A percentile compares a stretch with the other conserved stretches of the same genome.
Evolutionary conservation across 2,329 filamentous ascomycete genomes (phyloP).

Genomic region (Dothideomycetidae sp.): DNA sequence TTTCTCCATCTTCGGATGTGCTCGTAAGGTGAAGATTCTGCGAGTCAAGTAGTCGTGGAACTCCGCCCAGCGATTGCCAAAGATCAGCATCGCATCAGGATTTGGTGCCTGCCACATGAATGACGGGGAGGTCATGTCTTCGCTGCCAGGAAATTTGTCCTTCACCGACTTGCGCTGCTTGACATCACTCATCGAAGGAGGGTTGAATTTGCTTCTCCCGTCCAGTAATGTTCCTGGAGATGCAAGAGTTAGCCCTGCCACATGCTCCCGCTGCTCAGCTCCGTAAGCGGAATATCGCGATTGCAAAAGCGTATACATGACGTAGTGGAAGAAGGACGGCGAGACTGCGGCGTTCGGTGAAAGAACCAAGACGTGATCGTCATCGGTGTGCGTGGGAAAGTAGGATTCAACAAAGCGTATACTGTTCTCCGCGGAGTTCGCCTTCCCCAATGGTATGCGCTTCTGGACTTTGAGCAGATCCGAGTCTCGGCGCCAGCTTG

Average conservation of each 20-base stretch:
- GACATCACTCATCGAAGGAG: constrained; percentile 30
- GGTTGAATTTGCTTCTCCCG: constrained; percentile 41
- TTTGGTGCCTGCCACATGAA: constrained; percentile 80
- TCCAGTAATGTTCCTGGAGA: constrained; percentile 52
- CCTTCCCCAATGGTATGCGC: constrained; percentile 47
- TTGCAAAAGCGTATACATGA: constrained; percentile 64
- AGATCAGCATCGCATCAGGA: constrained; percentile 66
- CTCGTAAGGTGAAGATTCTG: constrained; percentile 33
- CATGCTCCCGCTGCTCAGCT: constrained; percentile 34
- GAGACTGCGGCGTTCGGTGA: constrained; percentile 70
- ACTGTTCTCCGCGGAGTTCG: constrained; percentile 56
- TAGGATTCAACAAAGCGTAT: constrained; percentile 73
- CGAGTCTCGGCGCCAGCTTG: constrained; percentile 28
- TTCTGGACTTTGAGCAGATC: constrained; percentile 54
- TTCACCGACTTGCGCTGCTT: constrained; percentile 13
- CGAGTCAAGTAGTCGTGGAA: constrained; percentile 66
- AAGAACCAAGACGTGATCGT: constrained; percentile 69
- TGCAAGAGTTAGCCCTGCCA: constrained; percentile 71
- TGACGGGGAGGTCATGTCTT: constrained; percentile 31
- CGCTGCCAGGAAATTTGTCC: constrained; percentile 9
- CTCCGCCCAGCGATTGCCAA: constrained; percentile 76
- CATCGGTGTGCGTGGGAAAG: constrained; percentile 52
- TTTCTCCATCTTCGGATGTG: constrained; percentile 13
- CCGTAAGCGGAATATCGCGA: constrained; percentile 54
- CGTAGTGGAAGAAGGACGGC: constrained; percentile 69